These are phyloP conservation scores for Leccinum longicurvipes DNA, from an alignment of 768 basidiomycete genomes.

Conservation along the genomic window DNA sequence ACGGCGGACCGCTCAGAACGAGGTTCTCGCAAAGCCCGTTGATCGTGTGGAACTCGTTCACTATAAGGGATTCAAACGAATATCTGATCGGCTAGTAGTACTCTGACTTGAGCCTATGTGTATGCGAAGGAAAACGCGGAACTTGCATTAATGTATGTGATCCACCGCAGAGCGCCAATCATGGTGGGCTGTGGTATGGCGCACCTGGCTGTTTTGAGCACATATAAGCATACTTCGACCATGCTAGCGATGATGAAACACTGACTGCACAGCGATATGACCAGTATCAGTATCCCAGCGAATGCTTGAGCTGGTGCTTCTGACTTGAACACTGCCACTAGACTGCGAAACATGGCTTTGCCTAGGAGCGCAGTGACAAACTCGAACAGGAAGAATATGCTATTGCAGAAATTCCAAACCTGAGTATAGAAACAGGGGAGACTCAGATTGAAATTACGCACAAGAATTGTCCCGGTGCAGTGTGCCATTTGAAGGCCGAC, in stretches of 20 bases:
- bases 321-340: slow-evolving; percentile 57
- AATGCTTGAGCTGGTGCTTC: slow-evolving; percentile 63
- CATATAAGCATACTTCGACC: neutral
- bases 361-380: slow-evolving; percentile 59
- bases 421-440: slow-evolving; percentile 8
- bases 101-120: neutral
- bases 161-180: slow-evolving; percentile 68
- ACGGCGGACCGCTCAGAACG: slow-evolving; percentile 61
- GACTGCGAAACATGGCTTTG: slow-evolving; percentile 71
- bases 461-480: slow-evolving; percentile 66
- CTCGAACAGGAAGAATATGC: slow-evolving; percentile 58
- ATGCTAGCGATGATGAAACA: neutral
- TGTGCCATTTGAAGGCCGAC: slow-evolving; percentile 53
- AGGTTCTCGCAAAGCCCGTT: slow-evolving; percentile 57
- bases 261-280: slow-evolving; percentile 48
- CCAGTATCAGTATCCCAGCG: slow-evolving; percentile 50
- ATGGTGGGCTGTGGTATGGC: slow-evolving; percentile 58
- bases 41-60: slow-evolving; percentile 78
- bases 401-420: slow-evolving; percentile 28
- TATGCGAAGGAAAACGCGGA: slow-evolving; percentile 31
- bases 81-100: slow-evolving; percentile 51
- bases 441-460: slow-evolving; percentile 37
- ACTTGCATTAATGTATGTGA: slow-evolving; percentile 59
- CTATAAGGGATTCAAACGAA: slow-evolving; percentile 65
- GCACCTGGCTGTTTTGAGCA: slow-evolving; percentile 39